Evolutionary conservation across 139 green algal genomes (phyloP).

Genomic region (Chlorella sp.): DNA sequence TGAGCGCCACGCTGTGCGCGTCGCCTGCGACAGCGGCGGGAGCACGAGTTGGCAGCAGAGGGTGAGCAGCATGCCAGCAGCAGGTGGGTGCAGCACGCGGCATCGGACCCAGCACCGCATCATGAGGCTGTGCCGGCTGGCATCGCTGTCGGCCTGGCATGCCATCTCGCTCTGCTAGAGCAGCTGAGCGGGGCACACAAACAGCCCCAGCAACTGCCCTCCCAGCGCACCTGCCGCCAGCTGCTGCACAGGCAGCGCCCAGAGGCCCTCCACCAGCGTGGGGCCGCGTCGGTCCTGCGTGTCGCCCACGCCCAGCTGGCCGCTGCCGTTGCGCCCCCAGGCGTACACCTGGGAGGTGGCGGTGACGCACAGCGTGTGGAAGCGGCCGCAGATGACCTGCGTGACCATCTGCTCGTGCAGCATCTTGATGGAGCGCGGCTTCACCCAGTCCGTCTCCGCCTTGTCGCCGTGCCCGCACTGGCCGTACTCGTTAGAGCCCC

Average conservation of each 20-base stretch:
- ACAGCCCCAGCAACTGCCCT: not conserved
- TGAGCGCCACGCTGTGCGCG: constrained; percentile 82
- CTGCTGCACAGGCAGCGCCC: constrained; percentile 79
- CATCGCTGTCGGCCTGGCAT: too few relatives aligned
- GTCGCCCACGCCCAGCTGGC: constrained; percentile 86
- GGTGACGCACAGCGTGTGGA: constrained; percentile 87
- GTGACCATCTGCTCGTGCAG: constrained; percentile 71
- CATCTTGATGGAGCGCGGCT: constrained; percentile 58
- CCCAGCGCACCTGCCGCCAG: constrained; percentile 69
- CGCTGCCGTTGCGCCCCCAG: constrained; percentile 77
- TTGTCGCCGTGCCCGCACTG: constrained; percentile 82
- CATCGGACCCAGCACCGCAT: too few relatives aligned
- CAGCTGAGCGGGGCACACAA: too few relatives aligned
- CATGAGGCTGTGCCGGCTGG: too few relatives aligned
- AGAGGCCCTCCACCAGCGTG: constrained; percentile 73
- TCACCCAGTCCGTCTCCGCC: constrained; percentile 59
- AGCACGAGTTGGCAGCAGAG: not conserved
- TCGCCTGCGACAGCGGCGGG: constrained; percentile 49
- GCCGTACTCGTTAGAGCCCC: constrained; percentile 81
- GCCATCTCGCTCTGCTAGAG: too few relatives aligned
- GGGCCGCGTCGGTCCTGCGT: constrained; percentile 58
- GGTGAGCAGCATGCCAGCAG: not conserved
- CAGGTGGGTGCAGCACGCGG: not conserved
- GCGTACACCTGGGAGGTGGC: constrained; percentile 83
- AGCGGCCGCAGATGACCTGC: constrained; percentile 74